phyloP scores from a whole-genome alignment of 2,329 filamentous ascomycete genomes.

The Colletotrichum sp. region DNA sequence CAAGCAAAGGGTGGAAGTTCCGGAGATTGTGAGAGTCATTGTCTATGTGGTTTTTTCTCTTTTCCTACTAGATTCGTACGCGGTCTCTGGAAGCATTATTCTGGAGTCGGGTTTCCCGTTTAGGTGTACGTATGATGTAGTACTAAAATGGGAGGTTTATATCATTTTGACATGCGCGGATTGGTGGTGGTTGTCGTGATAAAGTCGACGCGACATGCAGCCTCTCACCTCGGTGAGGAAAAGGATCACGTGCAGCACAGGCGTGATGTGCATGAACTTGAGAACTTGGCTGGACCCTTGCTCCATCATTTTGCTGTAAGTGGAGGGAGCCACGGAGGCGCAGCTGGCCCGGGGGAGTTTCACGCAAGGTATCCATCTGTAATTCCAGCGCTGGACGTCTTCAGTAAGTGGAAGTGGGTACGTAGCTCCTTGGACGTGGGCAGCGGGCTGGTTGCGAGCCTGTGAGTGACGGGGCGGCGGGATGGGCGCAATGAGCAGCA shows the following conservation, averaged over 20 bases:
- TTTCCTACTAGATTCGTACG: constrained; percentile 1
- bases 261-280: constrained; percentile 15
- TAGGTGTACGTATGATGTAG: constrained; percentile 16
- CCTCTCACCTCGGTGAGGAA: neutral
- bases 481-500: neutral
- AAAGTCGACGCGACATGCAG: neutral
- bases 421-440: neutral
- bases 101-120: constrained; percentile 10
- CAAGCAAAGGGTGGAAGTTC: constrained; percentile 8
- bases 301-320: neutral
- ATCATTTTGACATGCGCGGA: neutral
- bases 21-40: constrained; percentile 14
- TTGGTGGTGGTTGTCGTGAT: neutral
- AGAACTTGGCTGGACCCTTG: constrained; percentile 12
- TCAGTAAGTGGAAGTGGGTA: neutral
- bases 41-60: neutral
- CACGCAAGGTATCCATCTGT: constrained; percentile 9
- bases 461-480: neutral
- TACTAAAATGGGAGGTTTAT: constrained; percentile 18
- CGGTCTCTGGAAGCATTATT: constrained; percentile 16
- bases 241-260: neutral
- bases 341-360: constrained; percentile 17
- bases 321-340: constrained; percentile 12
- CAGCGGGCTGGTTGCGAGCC: neutral
- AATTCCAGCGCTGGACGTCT: neutral